phyloP scores from a whole-genome alignment of 2,329 filamentous ascomycete genomes.

The Fusarium nodosum region DNA sequence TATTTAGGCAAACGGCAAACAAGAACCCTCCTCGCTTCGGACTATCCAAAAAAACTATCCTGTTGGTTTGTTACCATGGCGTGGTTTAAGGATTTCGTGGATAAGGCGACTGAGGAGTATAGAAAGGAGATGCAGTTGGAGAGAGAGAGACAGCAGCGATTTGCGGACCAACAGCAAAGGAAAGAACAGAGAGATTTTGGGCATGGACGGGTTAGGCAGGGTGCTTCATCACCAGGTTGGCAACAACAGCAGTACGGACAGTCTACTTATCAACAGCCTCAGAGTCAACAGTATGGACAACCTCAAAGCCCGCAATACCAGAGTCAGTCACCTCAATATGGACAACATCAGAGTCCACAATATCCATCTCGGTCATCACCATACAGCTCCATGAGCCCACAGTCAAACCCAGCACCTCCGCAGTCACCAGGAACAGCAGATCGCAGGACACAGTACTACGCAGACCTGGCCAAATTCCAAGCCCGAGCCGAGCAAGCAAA shows the following conservation, averaged over 20 bases:
- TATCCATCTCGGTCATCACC: constrained; percentile 8
- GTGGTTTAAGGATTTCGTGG: constrained; percentile 42
- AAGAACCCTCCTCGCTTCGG: neutral
- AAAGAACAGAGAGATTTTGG: constrained; percentile 1
- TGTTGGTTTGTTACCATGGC: constrained; percentile 31
- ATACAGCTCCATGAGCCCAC: constrained; percentile 8
- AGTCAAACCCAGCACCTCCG: neutral
- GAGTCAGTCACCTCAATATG: constrained; percentile 5
- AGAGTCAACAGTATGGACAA: constrained; percentile 11
- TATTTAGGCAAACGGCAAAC: constrained; percentile 23
- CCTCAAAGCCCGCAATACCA: constrained; percentile 19
- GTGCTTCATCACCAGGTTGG: constrained; percentile 3
- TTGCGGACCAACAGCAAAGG: constrained; percentile 30
- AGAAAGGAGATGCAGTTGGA: constrained; percentile 32
- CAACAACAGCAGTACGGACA: constrained; percentile 17
- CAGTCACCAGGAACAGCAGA: neutral
- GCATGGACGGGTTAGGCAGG: constrained; percentile 11
- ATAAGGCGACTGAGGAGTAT: constrained; percentile 46
- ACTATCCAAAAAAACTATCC: neutral
- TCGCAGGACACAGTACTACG: neutral
- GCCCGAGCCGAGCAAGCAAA: constrained; percentile 1
- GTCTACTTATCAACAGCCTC: constrained; percentile 3
- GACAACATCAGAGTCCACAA: constrained; percentile 8
- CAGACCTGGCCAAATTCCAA: neutral
- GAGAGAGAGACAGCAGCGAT: constrained; percentile 37